Conservation (phyloP, 768 basidiomycete species). For the Rhizopogon rudus region DNA sequence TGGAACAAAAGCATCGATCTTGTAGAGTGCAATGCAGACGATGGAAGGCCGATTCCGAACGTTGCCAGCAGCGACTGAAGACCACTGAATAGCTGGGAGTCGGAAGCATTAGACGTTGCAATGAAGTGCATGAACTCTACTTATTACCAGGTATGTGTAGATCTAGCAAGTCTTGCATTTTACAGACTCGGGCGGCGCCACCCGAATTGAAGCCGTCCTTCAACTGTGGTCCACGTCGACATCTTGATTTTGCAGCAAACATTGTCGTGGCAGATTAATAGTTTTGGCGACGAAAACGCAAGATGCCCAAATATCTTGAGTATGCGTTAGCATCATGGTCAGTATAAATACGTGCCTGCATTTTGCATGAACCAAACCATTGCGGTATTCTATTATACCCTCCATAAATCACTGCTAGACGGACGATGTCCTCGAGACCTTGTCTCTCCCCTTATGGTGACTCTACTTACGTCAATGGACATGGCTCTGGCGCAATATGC, state of each 20-base stretch:
- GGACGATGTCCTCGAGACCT: slow-evolving; percentile 2
- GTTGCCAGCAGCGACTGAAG: no score
- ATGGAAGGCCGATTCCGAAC: no score
- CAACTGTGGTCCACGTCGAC: neutral
- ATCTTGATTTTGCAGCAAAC: neutral
- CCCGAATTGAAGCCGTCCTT: neutral
- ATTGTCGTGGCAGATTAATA: neutral
- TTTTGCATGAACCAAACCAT: no score
- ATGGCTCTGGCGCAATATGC: slow-evolving; percentile 10
- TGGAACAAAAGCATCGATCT: no score
- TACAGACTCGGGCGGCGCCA: no score
- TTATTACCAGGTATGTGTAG: no score
- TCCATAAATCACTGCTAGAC: neutral
- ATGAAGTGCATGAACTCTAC: no score
- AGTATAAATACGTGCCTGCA: slow-evolving; percentile 20
- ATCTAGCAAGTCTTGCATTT: no score
- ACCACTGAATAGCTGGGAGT: no score
- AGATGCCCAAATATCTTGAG: neutral
- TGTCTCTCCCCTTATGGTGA: neutral
- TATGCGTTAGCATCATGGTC: neutral
- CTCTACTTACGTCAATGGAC: slow-evolving; percentile 5
- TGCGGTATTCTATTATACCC: neutral
- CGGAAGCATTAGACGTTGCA: no score
- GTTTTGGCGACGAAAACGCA: neutral
- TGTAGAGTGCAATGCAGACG: no score